Evolutionary conservation across 768 basidiomycete genomes (phyloP).

Genomic region (Phylloporus scabripes): DNA sequence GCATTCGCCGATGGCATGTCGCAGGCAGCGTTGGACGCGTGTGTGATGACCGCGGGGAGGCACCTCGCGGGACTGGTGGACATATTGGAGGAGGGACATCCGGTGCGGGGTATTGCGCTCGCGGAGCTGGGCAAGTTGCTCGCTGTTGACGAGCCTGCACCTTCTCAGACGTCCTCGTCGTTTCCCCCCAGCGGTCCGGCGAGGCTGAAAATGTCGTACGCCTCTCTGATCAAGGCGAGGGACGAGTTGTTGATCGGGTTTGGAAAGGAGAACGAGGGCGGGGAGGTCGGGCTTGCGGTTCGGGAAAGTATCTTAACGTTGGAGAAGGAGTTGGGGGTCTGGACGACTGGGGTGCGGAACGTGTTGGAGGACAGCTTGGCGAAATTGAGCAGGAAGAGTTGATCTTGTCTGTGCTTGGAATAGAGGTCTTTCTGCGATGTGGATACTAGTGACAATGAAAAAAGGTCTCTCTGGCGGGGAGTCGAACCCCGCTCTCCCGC

Average conservation of each 20-base stretch:
- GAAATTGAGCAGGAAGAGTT: neutral
- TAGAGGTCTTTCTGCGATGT: no score
- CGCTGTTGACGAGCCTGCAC: conserved; percentile 61
- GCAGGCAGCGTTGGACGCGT: conserved; percentile 55
- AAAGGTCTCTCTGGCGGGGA: conserved; percentile 40
- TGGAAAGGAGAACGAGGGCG: conserved; percentile 64
- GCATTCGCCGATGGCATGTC: conserved; percentile 38
- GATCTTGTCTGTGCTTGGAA: no score
- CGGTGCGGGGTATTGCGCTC: conserved; percentile 66
- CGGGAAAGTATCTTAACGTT: conserved; percentile 53
- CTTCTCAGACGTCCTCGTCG: conserved; percentile 8
- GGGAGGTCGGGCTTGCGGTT: conserved; percentile 60
- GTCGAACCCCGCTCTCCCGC: conserved; percentile 42
- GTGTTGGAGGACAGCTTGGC: conserved; percentile 40
- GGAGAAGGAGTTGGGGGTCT: conserved; percentile 69
- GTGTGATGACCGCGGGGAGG: conserved; percentile 52
- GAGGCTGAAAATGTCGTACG: conserved; percentile 58
- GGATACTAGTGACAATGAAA: neutral
- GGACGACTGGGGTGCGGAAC: conserved; percentile 59
- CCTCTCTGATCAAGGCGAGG: conserved; percentile 57
- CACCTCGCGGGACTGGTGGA: conserved; percentile 47
- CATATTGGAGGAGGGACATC: conserved; percentile 63
- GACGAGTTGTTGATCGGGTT: conserved; percentile 66
- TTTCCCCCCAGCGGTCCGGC: conserved; percentile 67
- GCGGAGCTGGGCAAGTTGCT: conserved; percentile 81